These are phyloP conservation scores for Didymella pomorum DNA, from an alignment of 2,329 filamentous ascomycete genomes.

Conservation along the genomic window DNA sequence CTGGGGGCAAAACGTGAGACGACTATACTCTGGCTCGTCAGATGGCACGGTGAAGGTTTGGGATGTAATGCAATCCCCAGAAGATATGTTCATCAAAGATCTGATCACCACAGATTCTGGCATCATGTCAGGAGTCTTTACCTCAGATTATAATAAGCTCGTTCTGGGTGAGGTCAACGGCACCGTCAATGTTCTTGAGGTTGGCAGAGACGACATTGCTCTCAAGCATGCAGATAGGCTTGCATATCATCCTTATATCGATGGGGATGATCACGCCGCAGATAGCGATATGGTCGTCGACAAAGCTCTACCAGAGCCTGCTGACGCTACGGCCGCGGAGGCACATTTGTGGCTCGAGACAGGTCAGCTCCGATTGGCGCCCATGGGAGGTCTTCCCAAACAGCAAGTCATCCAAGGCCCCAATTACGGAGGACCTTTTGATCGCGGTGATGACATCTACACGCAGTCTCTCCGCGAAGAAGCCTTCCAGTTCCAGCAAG, in stretches of 20 bases:
- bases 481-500: slow-evolving; percentile 46
- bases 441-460: slow-evolving; percentile 34
- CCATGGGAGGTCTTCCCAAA: slow-evolving; percentile 55
- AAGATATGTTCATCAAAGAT: slow-evolving; percentile 62
- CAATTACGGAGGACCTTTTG: slow-evolving; percentile 52
- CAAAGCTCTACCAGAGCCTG: not conserved
- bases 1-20: slow-evolving; percentile 62
- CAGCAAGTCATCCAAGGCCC: slow-evolving; percentile 57
- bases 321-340: slow-evolving; percentile 38
- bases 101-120: slow-evolving; percentile 59
- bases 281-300: not conserved
- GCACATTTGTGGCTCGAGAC: slow-evolving; percentile 42
- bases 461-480: slow-evolving; percentile 34
- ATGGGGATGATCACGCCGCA: slow-evolving; percentile 10
- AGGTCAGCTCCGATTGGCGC: slow-evolving; percentile 45
- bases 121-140: slow-evolving; percentile 67
- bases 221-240: slow-evolving; percentile 43
- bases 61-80: slow-evolving; percentile 62
- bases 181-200: slow-evolving; percentile 61
- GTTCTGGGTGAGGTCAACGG: slow-evolving; percentile 66
- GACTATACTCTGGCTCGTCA: slow-evolving; percentile 67
- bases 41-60: slow-evolving; percentile 68
- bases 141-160: slow-evolving; percentile 62
- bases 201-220: slow-evolving; percentile 47
- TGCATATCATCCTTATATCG: slow-evolving; percentile 37